These are phyloP conservation scores for Claviceps sorghi DNA, from an alignment of 2,329 filamentous ascomycete species.

Conservation along the genomic window DNA sequence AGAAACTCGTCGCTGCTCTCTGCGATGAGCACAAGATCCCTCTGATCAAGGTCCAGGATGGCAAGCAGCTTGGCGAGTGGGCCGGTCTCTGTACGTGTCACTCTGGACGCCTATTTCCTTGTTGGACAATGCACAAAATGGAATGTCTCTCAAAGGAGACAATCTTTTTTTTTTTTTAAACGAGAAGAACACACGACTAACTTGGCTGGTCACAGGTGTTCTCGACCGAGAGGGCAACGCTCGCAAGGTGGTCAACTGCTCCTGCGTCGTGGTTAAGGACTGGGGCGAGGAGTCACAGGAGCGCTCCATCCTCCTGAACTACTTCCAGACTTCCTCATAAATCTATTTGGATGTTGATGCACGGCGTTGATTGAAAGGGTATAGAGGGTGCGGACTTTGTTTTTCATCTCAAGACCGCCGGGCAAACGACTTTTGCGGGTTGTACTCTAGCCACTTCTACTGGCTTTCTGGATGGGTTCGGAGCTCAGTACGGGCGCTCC, in stretches of 20 bases:
- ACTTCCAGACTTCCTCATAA: conserved; percentile 90
- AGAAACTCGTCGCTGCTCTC: conserved; percentile 98
- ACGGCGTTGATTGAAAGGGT: conserved; percentile 22
- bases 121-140: too few relatives aligned
- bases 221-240: conserved; percentile 98
- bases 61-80: conserved; percentile 99
- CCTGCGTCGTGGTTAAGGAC: conserved; percentile 98
- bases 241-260: conserved; percentile 99
- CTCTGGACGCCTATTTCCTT: not conserved
- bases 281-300: conserved; percentile 99
- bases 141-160: not conserved
- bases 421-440: conserved; percentile 22
- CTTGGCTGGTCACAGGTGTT: conserved; percentile 49
- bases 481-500: conserved; percentile 18
- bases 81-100: conserved; percentile 85
- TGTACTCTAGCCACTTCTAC: conserved; percentile 33
- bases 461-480: conserved; percentile 29
- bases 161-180: not conserved
- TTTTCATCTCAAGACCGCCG: conserved; percentile 16
- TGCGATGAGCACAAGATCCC: conserved; percentile 99
- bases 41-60: conserved; percentile 98
- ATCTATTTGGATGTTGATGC: conserved; percentile 8
- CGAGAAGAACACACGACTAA: conserved; percentile 14
- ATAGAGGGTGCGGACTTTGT: conserved; percentile 24
- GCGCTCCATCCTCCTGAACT: conserved; percentile 97